Conservation (phyloP, 2,329 filamentous ascomycete genomes). For the Cladophialophora yegresii region DNA sequence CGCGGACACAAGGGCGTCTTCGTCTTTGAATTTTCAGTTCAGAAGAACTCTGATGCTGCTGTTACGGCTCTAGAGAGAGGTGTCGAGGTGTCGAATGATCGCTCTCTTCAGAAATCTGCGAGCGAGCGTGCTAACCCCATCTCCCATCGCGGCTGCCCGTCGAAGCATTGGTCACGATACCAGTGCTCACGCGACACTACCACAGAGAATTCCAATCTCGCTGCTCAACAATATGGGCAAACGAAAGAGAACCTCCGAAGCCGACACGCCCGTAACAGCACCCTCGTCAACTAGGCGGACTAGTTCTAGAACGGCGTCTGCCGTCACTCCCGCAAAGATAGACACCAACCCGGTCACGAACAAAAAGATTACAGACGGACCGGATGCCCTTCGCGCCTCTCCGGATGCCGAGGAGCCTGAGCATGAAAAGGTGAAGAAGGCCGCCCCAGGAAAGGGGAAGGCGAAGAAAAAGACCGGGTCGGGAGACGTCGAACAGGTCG, state of each 20-base stretch:
- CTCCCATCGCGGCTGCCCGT: not conserved
- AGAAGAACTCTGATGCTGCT: not conserved
- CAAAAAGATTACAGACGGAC: constrained; percentile 36
- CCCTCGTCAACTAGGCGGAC: constrained; percentile 30
- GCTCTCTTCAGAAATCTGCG: not conserved
- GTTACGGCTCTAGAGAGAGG: not conserved
- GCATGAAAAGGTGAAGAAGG: constrained; percentile 19
- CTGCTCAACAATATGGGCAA: constrained; percentile 32
- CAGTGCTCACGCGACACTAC: constrained; percentile 4
- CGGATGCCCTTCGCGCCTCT: constrained; percentile 37
- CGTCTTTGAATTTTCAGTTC: not conserved
- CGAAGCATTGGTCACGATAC: not conserved
- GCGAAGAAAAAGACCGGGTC: not conserved
- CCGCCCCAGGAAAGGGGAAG: not conserved
- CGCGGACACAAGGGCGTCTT: not conserved
- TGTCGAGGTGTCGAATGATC: not conserved
- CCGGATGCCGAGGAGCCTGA: constrained; percentile 36
- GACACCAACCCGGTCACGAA: constrained; percentile 39
- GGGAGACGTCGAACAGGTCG: not conserved
- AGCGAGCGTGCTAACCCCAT: not conserved
- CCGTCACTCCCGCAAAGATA: constrained; percentile 29
- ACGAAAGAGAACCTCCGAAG: constrained; percentile 29
- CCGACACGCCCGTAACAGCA: not conserved
- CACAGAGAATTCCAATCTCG: not conserved
- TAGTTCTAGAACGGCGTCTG: constrained; percentile 32